Percentiles rank a stretch among this genome's conserved stretches.
Conservation (phyloP, 2,329 filamentous ascomycete species). For the Colletotrichum musicola region DNA sequence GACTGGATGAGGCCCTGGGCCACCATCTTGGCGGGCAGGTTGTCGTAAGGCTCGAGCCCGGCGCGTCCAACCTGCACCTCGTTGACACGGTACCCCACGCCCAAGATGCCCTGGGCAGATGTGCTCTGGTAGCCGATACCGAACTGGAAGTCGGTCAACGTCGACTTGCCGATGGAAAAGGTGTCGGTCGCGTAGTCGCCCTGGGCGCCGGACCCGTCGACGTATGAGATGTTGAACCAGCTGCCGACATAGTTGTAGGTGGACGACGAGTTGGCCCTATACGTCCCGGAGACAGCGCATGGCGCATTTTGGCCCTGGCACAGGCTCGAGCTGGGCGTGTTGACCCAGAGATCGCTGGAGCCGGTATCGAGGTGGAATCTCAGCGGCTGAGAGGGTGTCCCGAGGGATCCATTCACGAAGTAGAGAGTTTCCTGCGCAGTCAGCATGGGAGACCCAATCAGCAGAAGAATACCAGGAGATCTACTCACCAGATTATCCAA, state of each 20-base stretch:
- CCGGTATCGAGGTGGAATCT: slow-evolving; percentile 76
- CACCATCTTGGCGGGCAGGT: slow-evolving; percentile 76
- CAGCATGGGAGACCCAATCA: slow-evolving; percentile 15
- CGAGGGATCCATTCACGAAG: slow-evolving; percentile 72
- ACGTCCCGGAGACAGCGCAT: slow-evolving; percentile 75
- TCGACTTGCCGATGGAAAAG: slow-evolving; percentile 68
- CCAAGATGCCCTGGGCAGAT: slow-evolving; percentile 80
- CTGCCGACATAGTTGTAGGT: slow-evolving; percentile 80
- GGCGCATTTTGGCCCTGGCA: slow-evolving; percentile 64
- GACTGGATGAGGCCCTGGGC: slow-evolving; percentile 71
- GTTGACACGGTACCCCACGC: slow-evolving; percentile 84
- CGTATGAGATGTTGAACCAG: slow-evolving; percentile 89
- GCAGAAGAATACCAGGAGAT: not conserved
- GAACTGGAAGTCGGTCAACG: slow-evolving; percentile 73
- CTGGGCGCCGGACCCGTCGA: slow-evolving; percentile 80
- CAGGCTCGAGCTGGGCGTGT: slow-evolving; percentile 71
- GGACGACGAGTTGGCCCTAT: slow-evolving; percentile 77
- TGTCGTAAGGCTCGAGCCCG: slow-evolving; percentile 69
- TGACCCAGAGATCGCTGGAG: slow-evolving; percentile 79
- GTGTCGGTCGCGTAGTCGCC: slow-evolving; percentile 87
- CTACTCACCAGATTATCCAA: slow-evolving; percentile 70
- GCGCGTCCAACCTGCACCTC: slow-evolving; percentile 78
- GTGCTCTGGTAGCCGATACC: slow-evolving; percentile 77
- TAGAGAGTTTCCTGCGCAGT: slow-evolving; percentile 69
- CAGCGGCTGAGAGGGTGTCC: slow-evolving; percentile 70